Percentiles rank a stretch among this genome's conserved stretches.
phyloP scores from a whole-genome alignment of 306 rosid species.

The Inga oerstediana region DNA sequence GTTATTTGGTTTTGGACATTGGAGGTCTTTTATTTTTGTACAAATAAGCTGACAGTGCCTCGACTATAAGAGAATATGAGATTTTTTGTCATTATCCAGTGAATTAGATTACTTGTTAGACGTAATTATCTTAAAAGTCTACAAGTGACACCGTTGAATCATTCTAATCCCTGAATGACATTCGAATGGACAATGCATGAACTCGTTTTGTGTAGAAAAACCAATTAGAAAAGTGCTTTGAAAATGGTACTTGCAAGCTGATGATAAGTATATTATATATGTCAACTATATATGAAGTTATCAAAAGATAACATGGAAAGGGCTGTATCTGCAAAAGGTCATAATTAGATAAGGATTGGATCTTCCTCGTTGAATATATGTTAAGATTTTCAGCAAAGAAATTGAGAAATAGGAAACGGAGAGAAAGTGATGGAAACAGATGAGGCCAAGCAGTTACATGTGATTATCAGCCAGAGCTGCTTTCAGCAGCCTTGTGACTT shows the following conservation, averaged over 20 bases:
- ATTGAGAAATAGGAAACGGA: neutral
- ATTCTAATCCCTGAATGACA: neutral
- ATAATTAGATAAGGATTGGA: neutral
- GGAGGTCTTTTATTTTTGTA: neutral
- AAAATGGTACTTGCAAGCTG: neutral
- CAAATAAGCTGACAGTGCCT: neutral
- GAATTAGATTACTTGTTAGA: neutral
- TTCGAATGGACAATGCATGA: neutral
- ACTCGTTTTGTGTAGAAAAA: neutral
- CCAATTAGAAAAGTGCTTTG: neutral
- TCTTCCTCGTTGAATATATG: neutral
- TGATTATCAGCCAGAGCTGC: conserved; percentile 50
- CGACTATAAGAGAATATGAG: neutral
- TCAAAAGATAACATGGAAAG: neutral
- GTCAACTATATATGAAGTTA: neutral
- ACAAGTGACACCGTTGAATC: neutral
- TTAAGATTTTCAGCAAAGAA: neutral
- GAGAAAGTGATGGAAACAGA: neutral
- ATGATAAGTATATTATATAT: neutral
- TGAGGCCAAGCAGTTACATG: conserved; percentile 43
- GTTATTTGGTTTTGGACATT: neutral
- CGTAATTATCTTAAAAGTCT: neutral
- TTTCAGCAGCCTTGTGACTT: conserved; percentile 43
- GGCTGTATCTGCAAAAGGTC: neutral
- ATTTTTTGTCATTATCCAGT: neutral